Conservation (phyloP, 441 rosid species). For the Mallotus repandus region DNA sequence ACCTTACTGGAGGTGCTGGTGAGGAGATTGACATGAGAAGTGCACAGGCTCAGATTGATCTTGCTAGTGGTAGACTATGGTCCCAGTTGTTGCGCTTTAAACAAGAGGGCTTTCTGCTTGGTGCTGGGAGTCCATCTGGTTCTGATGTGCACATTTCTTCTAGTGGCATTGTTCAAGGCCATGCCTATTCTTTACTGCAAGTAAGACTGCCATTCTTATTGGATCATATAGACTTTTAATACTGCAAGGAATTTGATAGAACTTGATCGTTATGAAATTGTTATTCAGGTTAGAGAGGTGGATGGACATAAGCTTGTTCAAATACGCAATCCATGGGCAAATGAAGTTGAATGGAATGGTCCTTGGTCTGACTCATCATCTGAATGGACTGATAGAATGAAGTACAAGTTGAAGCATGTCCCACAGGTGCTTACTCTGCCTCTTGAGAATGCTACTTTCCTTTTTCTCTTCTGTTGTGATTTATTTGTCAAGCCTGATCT, state of each 20-base stretch:
- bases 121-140: slow-evolving; percentile 99
- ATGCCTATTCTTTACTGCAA: slow-evolving; percentile 98
- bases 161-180: slow-evolving; percentile 99
- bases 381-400: slow-evolving; percentile 99
- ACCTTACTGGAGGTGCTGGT: slow-evolving; percentile 99
- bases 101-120: slow-evolving; percentile 98
- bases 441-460: not conserved
- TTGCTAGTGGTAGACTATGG: slow-evolving; percentile 99
- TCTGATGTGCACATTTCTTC: slow-evolving; percentile 99
- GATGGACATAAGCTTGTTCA: slow-evolving; percentile 99
- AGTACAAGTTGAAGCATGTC: slow-evolving; percentile 91
- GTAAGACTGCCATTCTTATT: slow-evolving; percentile 40
- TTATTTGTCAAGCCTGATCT: slow-evolving; percentile 16
- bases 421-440: slow-evolving; percentile 67
- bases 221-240: slow-evolving; percentile 15
- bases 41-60: slow-evolving; percentile 99
- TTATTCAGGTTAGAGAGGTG: slow-evolving; percentile 90
- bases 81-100: slow-evolving; percentile 96
- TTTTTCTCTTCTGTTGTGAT: slow-evolving; percentile 9
- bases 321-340: slow-evolving; percentile 99
- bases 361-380: slow-evolving; percentile 98
- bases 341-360: slow-evolving; percentile 99
- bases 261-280: not conserved
- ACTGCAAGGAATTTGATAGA: slow-evolving; percentile 17
- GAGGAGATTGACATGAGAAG: slow-evolving; percentile 99